Conservation (phyloP, 1,284 basidiomycete genomes). For the Rhodotorula sp. region DNA sequence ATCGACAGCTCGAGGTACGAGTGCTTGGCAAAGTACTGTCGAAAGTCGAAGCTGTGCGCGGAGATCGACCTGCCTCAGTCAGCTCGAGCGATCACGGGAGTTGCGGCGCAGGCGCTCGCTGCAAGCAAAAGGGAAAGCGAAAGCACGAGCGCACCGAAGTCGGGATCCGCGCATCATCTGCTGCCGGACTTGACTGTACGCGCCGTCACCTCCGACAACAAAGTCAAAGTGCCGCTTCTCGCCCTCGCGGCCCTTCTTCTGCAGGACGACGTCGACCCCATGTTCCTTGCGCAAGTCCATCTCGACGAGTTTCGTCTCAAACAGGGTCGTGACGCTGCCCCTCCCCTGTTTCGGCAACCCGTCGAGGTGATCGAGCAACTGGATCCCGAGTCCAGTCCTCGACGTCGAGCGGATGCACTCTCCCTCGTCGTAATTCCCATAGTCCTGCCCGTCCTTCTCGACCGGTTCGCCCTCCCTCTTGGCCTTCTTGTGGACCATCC, state of each 20-base stretch:
- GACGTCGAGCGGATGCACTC: slow-evolving; percentile 38
- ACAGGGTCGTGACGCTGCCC: slow-evolving; percentile 26
- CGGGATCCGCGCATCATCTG: slow-evolving; percentile 36
- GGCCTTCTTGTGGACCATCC: slow-evolving; percentile 76
- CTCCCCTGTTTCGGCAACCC: slow-evolving; percentile 54
- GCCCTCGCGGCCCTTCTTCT: slow-evolving; percentile 26
- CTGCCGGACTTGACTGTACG: slow-evolving; percentile 35
- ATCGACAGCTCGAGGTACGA: slow-evolving; percentile 96
- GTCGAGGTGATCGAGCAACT: slow-evolving; percentile 50
- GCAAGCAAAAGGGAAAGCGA: background rate
- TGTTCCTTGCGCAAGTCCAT: slow-evolving; percentile 29
- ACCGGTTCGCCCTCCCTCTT: slow-evolving; percentile 13
- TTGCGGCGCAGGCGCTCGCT: too few species aligned
- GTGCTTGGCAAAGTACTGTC: slow-evolving; percentile 90
- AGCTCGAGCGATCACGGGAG: background rate
- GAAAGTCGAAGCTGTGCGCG: slow-evolving; percentile 84
- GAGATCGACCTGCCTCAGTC: slow-evolving; percentile 46
- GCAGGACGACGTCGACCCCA: slow-evolving; percentile 21
- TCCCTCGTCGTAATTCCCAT: slow-evolving; percentile 37
- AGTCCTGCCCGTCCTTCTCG: slow-evolving; percentile 27
- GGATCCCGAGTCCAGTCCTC: slow-evolving; percentile 28
- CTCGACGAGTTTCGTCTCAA: slow-evolving; percentile 35
- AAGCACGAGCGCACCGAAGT: slow-evolving; percentile 16
- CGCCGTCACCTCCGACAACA: slow-evolving; percentile 62
- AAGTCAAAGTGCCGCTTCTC: slow-evolving; percentile 66